phyloP scores from a whole-genome alignment of 2,329 filamentous ascomycete genomes.

The Calonectria multiphialidica region DNA sequence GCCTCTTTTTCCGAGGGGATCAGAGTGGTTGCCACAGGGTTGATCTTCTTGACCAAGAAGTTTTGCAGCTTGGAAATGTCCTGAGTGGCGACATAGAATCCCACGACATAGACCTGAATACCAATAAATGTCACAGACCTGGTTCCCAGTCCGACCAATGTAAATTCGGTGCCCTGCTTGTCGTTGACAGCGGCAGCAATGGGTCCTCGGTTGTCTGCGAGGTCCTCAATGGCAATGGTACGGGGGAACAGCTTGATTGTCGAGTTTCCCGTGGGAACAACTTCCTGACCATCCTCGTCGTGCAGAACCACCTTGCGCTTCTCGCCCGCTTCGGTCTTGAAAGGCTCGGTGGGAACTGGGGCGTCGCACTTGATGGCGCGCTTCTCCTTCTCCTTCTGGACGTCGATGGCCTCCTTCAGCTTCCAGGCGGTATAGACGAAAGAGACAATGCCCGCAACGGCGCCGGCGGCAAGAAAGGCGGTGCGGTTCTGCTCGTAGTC shows the following conservation, averaged over 20 bases:
- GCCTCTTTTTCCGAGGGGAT: slow-evolving; percentile 84
- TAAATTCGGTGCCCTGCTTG: slow-evolving; percentile 76
- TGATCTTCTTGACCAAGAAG: slow-evolving; percentile 80
- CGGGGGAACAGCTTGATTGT: slow-evolving; percentile 85
- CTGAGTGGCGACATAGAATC: slow-evolving; percentile 87
- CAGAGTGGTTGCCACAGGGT: slow-evolving; percentile 83
- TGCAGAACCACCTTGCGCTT: slow-evolving; percentile 72
- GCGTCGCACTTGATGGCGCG: slow-evolving; percentile 58
- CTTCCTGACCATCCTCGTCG: slow-evolving; percentile 76
- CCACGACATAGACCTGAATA: slow-evolving; percentile 95
- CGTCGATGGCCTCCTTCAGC: slow-evolving; percentile 56
- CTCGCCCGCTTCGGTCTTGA: slow-evolving; percentile 62
- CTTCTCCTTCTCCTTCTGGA: slow-evolving; percentile 49
- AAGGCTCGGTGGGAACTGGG: slow-evolving; percentile 56
- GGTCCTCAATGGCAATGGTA: slow-evolving; percentile 71
- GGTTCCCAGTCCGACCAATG: slow-evolving; percentile 87
- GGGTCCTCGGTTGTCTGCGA: slow-evolving; percentile 48
- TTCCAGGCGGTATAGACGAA: slow-evolving; percentile 66
- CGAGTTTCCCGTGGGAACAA: slow-evolving; percentile 84
- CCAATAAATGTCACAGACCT: slow-evolving; percentile 89
- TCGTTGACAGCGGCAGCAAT: slow-evolving; percentile 52
- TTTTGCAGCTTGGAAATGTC: slow-evolving; percentile 87
- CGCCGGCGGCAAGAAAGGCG: slow-evolving; percentile 64
- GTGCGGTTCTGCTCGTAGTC: slow-evolving; percentile 65
- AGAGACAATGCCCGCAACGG: slow-evolving; percentile 62